Evolutionary conservation across 495 filamentous ascomycete genomes (phyloP).

Genomic region (Recurvomyces mirabilis): DNA sequence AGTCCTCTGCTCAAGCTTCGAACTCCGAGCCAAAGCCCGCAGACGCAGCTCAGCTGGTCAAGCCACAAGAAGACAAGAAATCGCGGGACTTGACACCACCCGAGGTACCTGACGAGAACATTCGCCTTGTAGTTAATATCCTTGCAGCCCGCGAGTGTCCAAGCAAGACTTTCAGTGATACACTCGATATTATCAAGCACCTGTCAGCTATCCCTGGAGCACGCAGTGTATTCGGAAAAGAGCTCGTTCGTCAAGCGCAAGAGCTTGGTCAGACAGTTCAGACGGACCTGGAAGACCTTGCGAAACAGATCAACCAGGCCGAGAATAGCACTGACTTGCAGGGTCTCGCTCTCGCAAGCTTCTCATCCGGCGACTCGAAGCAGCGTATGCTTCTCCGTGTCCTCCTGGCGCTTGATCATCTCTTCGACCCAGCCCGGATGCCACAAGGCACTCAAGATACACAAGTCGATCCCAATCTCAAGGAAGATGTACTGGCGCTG

Average conservation of each 20-base stretch:
- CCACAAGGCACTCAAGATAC: constrained; percentile 23
- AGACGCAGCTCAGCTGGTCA: constrained; percentile 23
- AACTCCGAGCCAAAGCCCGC: constrained; percentile 11
- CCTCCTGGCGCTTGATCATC: constrained; percentile 88
- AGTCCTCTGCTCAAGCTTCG: constrained; percentile 1
- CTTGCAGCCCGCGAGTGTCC: constrained; percentile 91
- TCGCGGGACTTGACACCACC: constrained; percentile 65
- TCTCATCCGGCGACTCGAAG: constrained; percentile 88
- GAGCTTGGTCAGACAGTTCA: constrained; percentile 73
- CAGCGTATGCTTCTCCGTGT: constrained; percentile 90
- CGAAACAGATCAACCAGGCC: constrained; percentile 76
- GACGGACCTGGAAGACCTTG: constrained; percentile 71
- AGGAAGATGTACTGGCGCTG: constrained; percentile 71
- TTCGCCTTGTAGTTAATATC: constrained; percentile 88
- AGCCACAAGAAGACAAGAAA: constrained; percentile 50
- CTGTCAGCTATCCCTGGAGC: constrained; percentile 86
- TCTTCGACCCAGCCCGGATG: constrained; percentile 58
- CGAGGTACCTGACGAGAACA: constrained; percentile 76
- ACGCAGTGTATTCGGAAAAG: constrained; percentile 78
- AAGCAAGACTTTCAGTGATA: constrained; percentile 92
- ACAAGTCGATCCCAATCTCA: constrained; percentile 40
- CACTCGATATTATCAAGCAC: constrained; percentile 93
- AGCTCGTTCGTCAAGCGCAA: constrained; percentile 78
- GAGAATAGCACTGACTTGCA: constrained; percentile 87
- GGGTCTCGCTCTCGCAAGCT: constrained; percentile 84